Evolutionary conservation across 2,329 filamentous ascomycete species (phyloP).

Genomic region (Aphanocladium album): DNA sequence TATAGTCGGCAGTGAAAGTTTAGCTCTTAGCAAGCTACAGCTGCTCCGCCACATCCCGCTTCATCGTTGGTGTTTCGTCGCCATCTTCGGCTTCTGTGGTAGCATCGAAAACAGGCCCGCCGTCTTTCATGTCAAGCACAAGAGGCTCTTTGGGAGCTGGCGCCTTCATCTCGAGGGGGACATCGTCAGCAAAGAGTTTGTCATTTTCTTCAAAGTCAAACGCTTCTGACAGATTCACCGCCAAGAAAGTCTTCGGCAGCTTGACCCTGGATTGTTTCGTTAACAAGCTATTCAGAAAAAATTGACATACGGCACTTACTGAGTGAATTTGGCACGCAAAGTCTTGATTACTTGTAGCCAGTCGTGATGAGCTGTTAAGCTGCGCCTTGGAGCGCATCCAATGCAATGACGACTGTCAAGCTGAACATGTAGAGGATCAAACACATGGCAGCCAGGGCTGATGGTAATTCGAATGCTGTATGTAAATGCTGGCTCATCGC

Average conservation of each 20-base stretch:
- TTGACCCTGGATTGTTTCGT: slow-evolving; percentile 47
- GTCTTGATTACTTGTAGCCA: slow-evolving; percentile 98
- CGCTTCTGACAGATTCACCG: slow-evolving; percentile 59
- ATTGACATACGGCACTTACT: slow-evolving; percentile 50
- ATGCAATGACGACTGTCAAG: slow-evolving; percentile 96
- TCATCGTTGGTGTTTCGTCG: not conserved
- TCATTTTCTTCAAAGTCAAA: slow-evolving; percentile 56
- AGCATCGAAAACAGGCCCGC: not conserved
- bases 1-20: not conserved
- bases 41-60: not conserved
- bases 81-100: not conserved
- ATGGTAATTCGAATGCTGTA: slow-evolving; percentile 97
- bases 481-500: slow-evolving; percentile 69
- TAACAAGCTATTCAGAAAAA: not conserved
- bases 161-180: slow-evolving; percentile 44
- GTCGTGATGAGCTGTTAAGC: slow-evolving; percentile 83
- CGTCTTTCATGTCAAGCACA: not conserved
- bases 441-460: slow-evolving; percentile 91
- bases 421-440: slow-evolving; percentile 92
- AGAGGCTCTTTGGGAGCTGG: slow-evolving; percentile 24
- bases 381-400: slow-evolving; percentile 83
- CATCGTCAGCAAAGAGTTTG: slow-evolving; percentile 43
- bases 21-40: not conserved
- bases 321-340: slow-evolving; percentile 88
- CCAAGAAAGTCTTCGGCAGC: slow-evolving; percentile 60